Percentiles rank a stretch among this genome's conserved stretches.
phyloP scores from a whole-genome alignment of 148 eudicot genomes.

The Heliosperma pusillum region DNA sequence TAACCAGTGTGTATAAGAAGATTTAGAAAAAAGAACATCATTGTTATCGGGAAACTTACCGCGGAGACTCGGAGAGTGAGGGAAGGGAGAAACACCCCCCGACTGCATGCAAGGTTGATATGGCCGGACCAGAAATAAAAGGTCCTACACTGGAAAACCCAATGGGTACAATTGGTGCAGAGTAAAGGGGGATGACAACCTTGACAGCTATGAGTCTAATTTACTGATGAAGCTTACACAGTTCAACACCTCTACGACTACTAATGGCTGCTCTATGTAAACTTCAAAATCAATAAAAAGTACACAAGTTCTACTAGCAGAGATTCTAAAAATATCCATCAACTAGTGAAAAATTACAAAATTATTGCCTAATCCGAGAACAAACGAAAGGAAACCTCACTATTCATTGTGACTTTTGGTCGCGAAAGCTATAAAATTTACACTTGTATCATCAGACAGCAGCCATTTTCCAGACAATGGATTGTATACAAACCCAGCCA shows the following conservation, averaged over 20 bases:
- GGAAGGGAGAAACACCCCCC: no score
- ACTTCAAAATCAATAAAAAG: background rate
- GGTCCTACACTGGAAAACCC: no score
- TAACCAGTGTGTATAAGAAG: no score
- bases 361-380: background rate
- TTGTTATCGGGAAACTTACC: no score
- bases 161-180: no score
- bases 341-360: background rate
- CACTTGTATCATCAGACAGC: conserved; percentile 70
- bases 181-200: no score
- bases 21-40: no score
- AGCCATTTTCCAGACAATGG: conserved; percentile 80
- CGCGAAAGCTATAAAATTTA: conserved; percentile 75
- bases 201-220: no score
- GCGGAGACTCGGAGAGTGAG: no score
- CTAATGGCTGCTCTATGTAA: background rate
- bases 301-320: background rate
- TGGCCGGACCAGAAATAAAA: no score
- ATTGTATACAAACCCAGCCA: conserved; percentile 88
- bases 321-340: no score
- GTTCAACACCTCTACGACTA: background rate
- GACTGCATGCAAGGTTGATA: no score
- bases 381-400: background rate
- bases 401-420: conserved; percentile 32
- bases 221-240: background rate